A percentile compares a stretch with the other conserved stretches of the same genome.
Conservation (phyloP, 768 basidiomycete genomes). For the Antrodiella citrinella region DNA sequence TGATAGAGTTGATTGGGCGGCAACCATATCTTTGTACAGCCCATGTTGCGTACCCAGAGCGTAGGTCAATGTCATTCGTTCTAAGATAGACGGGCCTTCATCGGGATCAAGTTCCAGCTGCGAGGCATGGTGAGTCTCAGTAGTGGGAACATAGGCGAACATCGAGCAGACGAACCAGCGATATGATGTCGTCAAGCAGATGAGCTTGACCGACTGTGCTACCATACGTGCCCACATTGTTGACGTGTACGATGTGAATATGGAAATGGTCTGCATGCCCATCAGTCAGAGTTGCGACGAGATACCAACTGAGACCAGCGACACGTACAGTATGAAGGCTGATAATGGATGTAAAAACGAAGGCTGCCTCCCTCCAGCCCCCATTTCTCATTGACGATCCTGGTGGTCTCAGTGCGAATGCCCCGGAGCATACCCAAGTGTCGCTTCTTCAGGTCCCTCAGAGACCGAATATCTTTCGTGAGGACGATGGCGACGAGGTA, state of each 20-base stretch:
- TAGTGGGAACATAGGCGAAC: neutral
- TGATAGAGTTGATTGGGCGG: neutral
- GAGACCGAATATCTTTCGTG: constrained; percentile 50
- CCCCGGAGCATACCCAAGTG: constrained; percentile 63
- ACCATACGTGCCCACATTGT: constrained; percentile 51
- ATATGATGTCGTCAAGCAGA: constrained; percentile 86
- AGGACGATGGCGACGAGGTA: constrained; percentile 80
- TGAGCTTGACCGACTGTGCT: constrained; percentile 89
- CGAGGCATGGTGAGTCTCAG: constrained; percentile 13
- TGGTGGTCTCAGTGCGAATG: constrained; percentile 50
- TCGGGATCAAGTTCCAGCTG: constrained; percentile 56
- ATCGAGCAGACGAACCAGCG: constrained; percentile 59
- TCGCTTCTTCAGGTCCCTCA: constrained; percentile 62
- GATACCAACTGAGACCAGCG: neutral
- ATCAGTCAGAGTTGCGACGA: neutral
- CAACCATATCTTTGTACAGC: constrained; percentile 29
- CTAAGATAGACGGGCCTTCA: constrained; percentile 46
- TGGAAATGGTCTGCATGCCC: constrained; percentile 76
- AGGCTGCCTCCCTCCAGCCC: constrained; percentile 53
- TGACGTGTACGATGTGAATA: constrained; percentile 82
- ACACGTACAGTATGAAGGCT: constrained; percentile 88
- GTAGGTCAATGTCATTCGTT: constrained; percentile 74
- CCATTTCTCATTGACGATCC: constrained; percentile 55
- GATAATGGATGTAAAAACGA: constrained; percentile 87
- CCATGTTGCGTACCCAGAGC: constrained; percentile 78